phyloP scores from a whole-genome alignment of 495 filamentous ascomycete species.

The Niebla homalea region DNA sequence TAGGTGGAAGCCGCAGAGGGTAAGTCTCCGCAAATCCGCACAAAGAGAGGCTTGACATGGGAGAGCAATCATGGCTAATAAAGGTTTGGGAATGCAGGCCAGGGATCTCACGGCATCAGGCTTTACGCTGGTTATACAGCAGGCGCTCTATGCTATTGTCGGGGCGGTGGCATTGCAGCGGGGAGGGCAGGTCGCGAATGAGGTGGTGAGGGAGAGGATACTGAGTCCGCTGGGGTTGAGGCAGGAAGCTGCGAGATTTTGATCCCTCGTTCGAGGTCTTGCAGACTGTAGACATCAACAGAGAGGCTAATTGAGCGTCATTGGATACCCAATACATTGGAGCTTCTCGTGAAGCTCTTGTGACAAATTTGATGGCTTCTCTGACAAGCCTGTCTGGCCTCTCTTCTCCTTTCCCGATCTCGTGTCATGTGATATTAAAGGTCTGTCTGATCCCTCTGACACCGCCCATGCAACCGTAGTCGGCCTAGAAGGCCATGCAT shows the following conservation, averaged over 20 bases:
- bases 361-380: neutral
- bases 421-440: neutral
- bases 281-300: neutral
- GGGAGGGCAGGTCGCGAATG: conserved; percentile 64
- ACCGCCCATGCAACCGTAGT: conserved; percentile 64
- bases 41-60: too few species aligned
- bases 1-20: conserved; percentile 76
- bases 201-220: conserved; percentile 64
- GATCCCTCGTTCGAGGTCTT: neutral
- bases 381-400: too few species aligned
- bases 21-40: too few species aligned
- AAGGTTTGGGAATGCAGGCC: conserved; percentile 34
- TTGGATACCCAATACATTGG: neutral
- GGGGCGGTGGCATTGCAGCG: conserved; percentile 78
- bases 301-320: neutral
- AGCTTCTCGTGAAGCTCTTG: neutral
- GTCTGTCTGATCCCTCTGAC: conserved; percentile 74
- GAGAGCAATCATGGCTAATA: too few species aligned
- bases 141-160: conserved; percentile 69
- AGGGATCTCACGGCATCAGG: conserved; percentile 60
- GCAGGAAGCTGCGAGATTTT: neutral
- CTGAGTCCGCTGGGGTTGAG: conserved; percentile 40
- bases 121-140: conserved; percentile 53
- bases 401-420: neutral
- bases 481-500: conserved; percentile 38